phyloP scores from a whole-genome alignment of 768 basidiomycete species.

The Tricholoma bakamatsutake region DNA sequence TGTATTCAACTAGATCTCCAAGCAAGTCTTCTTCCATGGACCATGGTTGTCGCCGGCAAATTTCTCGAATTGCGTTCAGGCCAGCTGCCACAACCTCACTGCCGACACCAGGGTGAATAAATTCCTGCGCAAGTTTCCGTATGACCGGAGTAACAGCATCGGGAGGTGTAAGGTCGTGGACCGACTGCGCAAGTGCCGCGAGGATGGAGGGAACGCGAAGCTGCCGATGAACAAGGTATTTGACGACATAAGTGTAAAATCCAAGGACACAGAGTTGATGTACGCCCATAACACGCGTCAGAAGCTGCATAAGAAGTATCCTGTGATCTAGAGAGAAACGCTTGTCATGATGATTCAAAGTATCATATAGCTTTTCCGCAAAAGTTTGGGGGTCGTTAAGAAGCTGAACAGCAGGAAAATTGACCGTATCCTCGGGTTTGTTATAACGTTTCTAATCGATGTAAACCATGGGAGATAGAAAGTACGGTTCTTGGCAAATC shows the following conservation, averaged over 20 bases:
- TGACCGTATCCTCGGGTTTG: conserved; percentile 36
- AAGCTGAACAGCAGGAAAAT: conserved; percentile 90
- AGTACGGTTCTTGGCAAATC: conserved; percentile 3
- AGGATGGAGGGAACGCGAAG: conserved; percentile 90
- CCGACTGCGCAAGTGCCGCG: conserved; percentile 88
- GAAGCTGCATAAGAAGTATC: conserved; percentile 93
- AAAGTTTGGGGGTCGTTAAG: conserved; percentile 95
- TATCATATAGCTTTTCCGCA: conserved; percentile 87
- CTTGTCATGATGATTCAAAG: conserved; percentile 81
- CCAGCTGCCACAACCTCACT: conserved; percentile 95
- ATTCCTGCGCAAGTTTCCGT: conserved; percentile 89
- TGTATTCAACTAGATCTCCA: conserved; percentile 89
- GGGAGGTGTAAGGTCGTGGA: conserved; percentile 93
- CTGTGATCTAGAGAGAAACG: conserved; percentile 97
- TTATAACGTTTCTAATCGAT: conserved; percentile 29
- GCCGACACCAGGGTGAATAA: conserved; percentile 95
- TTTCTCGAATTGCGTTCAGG: conserved; percentile 91
- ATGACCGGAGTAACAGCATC: conserved; percentile 87
- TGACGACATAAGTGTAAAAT: conserved; percentile 95
- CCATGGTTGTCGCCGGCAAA: conserved; percentile 94
- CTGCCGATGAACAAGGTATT: conserved; percentile 90
- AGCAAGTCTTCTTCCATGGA: conserved; percentile 94
- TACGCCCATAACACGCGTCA: conserved; percentile 87
- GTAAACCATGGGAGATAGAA: not conserved
- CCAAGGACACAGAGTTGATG: conserved; percentile 92